Evolutionary conservation across 495 filamentous ascomycete species (phyloP).

Genomic region (Entonaema liquescens): DNA sequence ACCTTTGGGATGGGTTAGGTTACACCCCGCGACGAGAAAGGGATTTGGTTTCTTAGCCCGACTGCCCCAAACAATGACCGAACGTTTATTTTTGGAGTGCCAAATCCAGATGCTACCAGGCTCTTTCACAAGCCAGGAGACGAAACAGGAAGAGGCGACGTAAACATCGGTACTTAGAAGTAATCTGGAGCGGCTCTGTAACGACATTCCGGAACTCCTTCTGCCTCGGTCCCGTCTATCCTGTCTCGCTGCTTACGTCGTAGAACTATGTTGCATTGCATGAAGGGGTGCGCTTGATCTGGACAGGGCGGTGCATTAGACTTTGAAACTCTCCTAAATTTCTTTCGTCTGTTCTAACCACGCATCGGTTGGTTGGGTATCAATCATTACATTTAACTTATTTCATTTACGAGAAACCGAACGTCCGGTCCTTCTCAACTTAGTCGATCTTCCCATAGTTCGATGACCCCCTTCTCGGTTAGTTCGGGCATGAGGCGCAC

Average conservation of each 20-base stretch:
- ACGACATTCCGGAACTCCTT: constrained; percentile 30
- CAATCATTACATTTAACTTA: constrained; percentile 43
- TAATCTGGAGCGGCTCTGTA: constrained; percentile 32
- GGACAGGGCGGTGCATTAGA: constrained; percentile 40
- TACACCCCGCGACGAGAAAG: constrained; percentile 14
- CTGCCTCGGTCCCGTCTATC: constrained; percentile 28
- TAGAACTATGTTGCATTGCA: constrained; percentile 38
- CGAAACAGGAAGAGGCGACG: neutral
- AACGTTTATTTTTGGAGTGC: constrained; percentile 36
- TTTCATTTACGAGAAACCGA: constrained; percentile 38
- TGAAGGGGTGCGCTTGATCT: constrained; percentile 34
- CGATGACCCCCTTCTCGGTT: constrained; percentile 72
- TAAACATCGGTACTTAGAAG: constrained; percentile 19
- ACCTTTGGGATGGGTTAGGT: constrained; percentile 14
- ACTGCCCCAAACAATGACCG: constrained; percentile 20
- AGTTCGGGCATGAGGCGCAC: constrained; percentile 85
- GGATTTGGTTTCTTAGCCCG: constrained; percentile 8
- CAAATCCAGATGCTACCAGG: constrained; percentile 4
- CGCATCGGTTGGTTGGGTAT: constrained; percentile 36
- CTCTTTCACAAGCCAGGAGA: constrained; percentile 22
- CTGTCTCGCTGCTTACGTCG: constrained; percentile 32
- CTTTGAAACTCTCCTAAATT: constrained; percentile 37
- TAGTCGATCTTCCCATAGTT: constrained; percentile 77
- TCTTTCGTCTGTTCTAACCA: constrained; percentile 23
- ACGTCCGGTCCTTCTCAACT: constrained; percentile 49